These are phyloP conservation scores for Hibiscus trionum DNA, from an alignment of 345 rosid species.

Conservation along the genomic window DNA sequence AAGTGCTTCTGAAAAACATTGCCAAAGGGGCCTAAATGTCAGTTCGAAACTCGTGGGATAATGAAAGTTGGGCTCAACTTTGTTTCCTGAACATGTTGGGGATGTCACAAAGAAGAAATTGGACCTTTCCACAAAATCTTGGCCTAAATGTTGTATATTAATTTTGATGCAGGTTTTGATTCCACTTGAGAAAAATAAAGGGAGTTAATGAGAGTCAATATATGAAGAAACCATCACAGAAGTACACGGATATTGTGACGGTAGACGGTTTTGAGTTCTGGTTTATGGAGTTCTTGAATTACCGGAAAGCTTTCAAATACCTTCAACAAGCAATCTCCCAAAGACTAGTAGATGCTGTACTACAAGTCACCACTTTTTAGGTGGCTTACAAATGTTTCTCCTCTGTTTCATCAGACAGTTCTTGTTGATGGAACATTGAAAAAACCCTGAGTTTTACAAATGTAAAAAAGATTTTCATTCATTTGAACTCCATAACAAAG, in stretches of 20 bases:
- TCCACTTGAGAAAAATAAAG: conserved; percentile 50
- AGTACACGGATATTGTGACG: conserved; percentile 59
- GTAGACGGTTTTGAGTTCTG: conserved; percentile 73
- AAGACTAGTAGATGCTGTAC: conserved; percentile 11
- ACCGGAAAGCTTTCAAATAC: conserved; percentile 53
- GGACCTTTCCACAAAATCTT: not conserved
- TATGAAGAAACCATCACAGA: conserved; percentile 55
- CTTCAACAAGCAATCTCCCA: conserved; percentile 44
- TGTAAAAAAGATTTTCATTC: conserved; percentile 33
- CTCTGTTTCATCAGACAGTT: conserved; percentile 14
- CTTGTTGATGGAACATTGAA: conserved; percentile 28
- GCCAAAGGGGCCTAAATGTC: too few relatives aligned
- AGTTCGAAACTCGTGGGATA: not conserved
- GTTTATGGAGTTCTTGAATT: conserved; percentile 81
- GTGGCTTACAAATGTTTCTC: conserved; percentile 11
- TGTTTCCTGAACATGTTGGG: too few relatives aligned
- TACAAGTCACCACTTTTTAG: conserved; percentile 16
- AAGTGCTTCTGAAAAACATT: too few relatives aligned
- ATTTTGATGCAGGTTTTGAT: conserved; percentile 35
- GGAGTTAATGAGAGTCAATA: conserved; percentile 42
- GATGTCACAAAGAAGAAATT: too few relatives aligned
- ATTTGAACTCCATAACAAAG: conserved; percentile 84
- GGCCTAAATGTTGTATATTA: not conserved
- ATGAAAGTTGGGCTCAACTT: too few relatives aligned
- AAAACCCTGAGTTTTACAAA: too few relatives aligned